phyloP scores from a whole-genome alignment of 176 grass and related monocot species.

The Carex cristatella region DNA sequence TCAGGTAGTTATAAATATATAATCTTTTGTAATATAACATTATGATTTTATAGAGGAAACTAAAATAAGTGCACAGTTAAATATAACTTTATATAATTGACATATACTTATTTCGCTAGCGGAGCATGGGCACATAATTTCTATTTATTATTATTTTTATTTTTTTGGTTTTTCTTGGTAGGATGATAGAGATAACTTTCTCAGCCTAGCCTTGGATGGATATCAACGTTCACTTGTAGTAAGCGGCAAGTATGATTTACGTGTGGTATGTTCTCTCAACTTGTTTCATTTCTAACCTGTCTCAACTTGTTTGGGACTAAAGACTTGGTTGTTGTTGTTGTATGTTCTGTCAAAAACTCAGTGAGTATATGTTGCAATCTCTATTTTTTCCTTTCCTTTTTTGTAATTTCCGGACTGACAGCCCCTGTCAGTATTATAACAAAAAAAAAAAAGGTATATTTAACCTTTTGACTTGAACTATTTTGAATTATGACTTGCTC shows the following conservation, averaged over 20 bases:
- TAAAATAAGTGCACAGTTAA: neutral
- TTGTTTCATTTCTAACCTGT: neutral
- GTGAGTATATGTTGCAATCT: too few species aligned
- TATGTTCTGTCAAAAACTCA: too few species aligned
- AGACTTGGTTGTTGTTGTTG: too few species aligned
- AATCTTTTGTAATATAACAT: neutral
- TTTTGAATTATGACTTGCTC: neutral
- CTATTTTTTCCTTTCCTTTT: too few species aligned
- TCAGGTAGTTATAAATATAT: slow-evolving; percentile 45
- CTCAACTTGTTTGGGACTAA: too few species aligned
- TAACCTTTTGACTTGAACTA: slow-evolving; percentile 15
- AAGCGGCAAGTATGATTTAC: slow-evolving; percentile 88
- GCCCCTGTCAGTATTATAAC: too few species aligned
- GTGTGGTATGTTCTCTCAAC: slow-evolving; percentile 55
- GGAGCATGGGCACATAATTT: slow-evolving; percentile 19
- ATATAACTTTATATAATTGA: neutral
- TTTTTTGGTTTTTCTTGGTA: slow-evolving; percentile 23
- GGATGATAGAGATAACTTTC: slow-evolving; percentile 85
- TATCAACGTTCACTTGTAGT: slow-evolving; percentile 72
- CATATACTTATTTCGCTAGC: neutral
- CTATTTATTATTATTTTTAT: neutral
- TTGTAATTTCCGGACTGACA: too few species aligned
- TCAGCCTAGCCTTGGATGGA: slow-evolving; percentile 62
- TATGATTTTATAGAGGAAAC: neutral
- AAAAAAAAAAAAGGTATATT: neutral